Base-by-base conservation (phyloP, 2,329 filamentous ascomycete species). In the Diaporthe aspalathi region DNA sequence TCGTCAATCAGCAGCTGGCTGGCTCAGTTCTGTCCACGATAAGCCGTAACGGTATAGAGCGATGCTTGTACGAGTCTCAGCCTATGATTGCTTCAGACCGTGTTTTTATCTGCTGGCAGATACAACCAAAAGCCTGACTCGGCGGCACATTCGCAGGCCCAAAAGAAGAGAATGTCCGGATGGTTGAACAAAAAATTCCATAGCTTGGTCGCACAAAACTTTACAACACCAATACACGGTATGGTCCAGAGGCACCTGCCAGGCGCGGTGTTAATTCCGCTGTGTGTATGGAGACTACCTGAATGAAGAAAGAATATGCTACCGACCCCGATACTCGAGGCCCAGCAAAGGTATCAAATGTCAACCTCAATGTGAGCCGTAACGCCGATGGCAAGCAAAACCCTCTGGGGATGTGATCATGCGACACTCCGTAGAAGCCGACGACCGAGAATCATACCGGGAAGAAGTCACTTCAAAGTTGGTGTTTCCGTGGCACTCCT, bases 261-360 rank as follows among this genome's bases (percentile, higher is more conserved):
- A 50, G n/a, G 14, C 29, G n/a, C 12, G 53, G 50, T 22, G 29
- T 50, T 8, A 24, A 50, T 35, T 50, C 60, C 60, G 35, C 50
- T 65, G 60, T 65, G 29, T 65, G 32, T 63, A 38, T 27, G 24
- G 27, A n/a, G 27, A 60, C 53, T 68, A 60, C 53, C 27, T 5
- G 45, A 40, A 49, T 60, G 45, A 50, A 45, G 27, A 57, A 35
- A 35, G 43, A 45, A 50, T 35, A 35, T 60, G 29, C 53, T 69
- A 62, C 56, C 65, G 27, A 71, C 49, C 49, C 47, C 32, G 40
- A 12, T 43, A 24, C 45, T 45, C 53, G 53, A 69, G 67, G 67
- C 66, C 68, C 69, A 65, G 66, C 72, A 74, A 74, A 76, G 76
- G 76, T 77, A 76, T 77, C 76, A 75, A 68, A 17, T 65, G 45